Conservation (phyloP, 305 asterid genomes). For the Euphrasia arctica region DNA sequence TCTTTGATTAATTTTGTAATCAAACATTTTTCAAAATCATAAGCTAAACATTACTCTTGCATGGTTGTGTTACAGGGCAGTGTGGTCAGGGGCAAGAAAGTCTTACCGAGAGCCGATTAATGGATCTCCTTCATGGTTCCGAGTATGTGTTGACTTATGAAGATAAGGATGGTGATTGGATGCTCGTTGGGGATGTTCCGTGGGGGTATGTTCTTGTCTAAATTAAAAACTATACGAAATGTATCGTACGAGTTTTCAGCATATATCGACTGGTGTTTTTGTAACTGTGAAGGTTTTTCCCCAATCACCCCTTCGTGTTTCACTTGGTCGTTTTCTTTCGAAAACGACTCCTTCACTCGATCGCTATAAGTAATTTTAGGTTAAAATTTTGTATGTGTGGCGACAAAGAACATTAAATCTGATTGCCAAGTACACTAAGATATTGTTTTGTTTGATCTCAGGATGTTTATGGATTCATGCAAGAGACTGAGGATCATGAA, state of each 20-base stretch:
- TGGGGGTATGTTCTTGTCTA: slow-evolving; percentile 51
- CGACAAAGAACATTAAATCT: background rate
- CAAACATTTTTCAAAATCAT: background rate
- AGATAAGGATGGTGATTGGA: slow-evolving; percentile 79
- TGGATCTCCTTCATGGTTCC: slow-evolving; percentile 64
- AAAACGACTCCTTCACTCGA: background rate
- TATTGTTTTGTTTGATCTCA: slow-evolving; percentile 31
- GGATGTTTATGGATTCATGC: slow-evolving; percentile 85
- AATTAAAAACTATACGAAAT: background rate
- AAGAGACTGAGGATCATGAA: slow-evolving; percentile 84
- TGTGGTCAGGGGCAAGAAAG: slow-evolving; percentile 50
- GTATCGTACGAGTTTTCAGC: background rate
- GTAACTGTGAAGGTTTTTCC: background rate
- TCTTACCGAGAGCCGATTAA: slow-evolving; percentile 53
- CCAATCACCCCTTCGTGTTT: background rate
- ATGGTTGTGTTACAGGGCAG: slow-evolving; percentile 58
- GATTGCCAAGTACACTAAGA: background rate
- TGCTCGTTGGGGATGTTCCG: slow-evolving; percentile 87
- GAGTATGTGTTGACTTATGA: slow-evolving; percentile 77
- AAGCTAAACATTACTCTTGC: background rate
- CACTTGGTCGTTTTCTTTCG: background rate
- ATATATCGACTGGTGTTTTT: background rate
- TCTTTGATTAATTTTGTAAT: too few relatives aligned
- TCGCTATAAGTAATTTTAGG: background rate
- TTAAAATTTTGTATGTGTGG: background rate